phyloP scores from a whole-genome alignment of 768 basidiomycete species.

The Amanita molliuscula region DNA sequence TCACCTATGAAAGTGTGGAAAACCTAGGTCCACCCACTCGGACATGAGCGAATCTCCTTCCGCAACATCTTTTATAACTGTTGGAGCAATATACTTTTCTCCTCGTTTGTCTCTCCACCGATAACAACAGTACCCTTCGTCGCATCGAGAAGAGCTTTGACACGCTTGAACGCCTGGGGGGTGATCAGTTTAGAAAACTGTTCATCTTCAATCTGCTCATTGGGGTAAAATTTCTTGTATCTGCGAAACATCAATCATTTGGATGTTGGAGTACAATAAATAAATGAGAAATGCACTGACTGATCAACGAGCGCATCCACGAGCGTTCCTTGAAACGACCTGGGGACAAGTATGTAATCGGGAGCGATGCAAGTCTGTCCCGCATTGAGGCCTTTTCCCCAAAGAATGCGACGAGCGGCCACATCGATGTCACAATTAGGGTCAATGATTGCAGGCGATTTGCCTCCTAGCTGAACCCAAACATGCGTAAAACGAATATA shows the following conservation, averaged over 20 bases:
- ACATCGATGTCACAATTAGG: constrained; percentile 53
- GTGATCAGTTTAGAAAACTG: constrained; percentile 45
- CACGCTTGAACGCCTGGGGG: constrained; percentile 33
- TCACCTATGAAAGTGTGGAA: background rate
- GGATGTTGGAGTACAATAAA: background rate
- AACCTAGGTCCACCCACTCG: background rate
- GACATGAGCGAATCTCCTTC: constrained; percentile 3
- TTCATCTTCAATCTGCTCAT: constrained; percentile 33
- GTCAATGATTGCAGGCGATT: constrained; percentile 70
- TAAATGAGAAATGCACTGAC: constrained; percentile 16
- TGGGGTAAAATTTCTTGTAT: constrained; percentile 45
- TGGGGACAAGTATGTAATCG: constrained; percentile 42
- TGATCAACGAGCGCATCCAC: constrained; percentile 30
- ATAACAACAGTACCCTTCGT: constrained; percentile 5
- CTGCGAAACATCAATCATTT: constrained; percentile 16
- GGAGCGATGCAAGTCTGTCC: constrained; percentile 71
- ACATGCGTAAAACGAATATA: background rate
- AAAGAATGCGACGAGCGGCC: constrained; percentile 63
- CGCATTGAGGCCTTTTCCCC: constrained; percentile 73
- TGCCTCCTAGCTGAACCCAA: constrained; percentile 27
- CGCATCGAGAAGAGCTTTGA: constrained; percentile 3
- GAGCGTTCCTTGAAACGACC: constrained; percentile 33
- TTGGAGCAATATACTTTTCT: constrained; percentile 5
- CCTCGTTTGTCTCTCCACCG: constrained; percentile 5
- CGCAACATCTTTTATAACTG: constrained; percentile 3